A percentile compares a stretch with the other conserved stretches of the same genome.
Conservation (phyloP, 1,284 basidiomycete species). For the Cronartium quercuum region DNA sequence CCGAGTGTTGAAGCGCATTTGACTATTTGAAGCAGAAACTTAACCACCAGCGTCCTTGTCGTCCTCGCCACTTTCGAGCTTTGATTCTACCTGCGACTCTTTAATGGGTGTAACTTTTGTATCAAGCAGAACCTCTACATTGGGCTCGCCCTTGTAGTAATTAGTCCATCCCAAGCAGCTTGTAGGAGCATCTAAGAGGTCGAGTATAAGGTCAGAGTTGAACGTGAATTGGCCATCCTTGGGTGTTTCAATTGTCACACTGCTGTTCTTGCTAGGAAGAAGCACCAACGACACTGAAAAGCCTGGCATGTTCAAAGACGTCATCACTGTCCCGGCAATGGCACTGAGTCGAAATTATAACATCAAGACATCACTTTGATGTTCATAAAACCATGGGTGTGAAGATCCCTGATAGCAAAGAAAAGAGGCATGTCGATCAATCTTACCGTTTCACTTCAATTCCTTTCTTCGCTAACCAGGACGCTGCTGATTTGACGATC, state of each 20-base stretch:
- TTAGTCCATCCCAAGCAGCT: slow-evolving; percentile 69
- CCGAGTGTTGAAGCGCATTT: too few species aligned
- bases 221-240: slow-evolving; percentile 45
- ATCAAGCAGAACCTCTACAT: slow-evolving; percentile 40
- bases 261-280: slow-evolving; percentile 55
- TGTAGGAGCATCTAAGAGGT: slow-evolving; percentile 68
- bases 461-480: slow-evolving; percentile 13
- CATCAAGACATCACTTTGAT: neutral
- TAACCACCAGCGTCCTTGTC: neutral
- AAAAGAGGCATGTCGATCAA: slow-evolving; percentile 62
- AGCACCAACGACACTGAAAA: slow-evolving; percentile 82
- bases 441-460: slow-evolving; percentile 26
- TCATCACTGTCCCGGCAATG: slow-evolving; percentile 53
- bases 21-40: too few species aligned
- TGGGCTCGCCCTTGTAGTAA: slow-evolving; percentile 30
- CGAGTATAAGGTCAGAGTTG: slow-evolving; percentile 57
- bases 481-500: slow-evolving; percentile 14
- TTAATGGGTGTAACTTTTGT: neutral
- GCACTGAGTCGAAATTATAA: neutral
- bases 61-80: neutral
- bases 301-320: slow-evolving; percentile 88
- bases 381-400: neutral
- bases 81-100: neutral
- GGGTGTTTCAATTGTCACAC: slow-evolving; percentile 43
- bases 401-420: slow-evolving; percentile 41